Evolutionary conservation across 768 basidiomycete species (phyloP).

Genomic region (Mycena belliarum): DNA sequence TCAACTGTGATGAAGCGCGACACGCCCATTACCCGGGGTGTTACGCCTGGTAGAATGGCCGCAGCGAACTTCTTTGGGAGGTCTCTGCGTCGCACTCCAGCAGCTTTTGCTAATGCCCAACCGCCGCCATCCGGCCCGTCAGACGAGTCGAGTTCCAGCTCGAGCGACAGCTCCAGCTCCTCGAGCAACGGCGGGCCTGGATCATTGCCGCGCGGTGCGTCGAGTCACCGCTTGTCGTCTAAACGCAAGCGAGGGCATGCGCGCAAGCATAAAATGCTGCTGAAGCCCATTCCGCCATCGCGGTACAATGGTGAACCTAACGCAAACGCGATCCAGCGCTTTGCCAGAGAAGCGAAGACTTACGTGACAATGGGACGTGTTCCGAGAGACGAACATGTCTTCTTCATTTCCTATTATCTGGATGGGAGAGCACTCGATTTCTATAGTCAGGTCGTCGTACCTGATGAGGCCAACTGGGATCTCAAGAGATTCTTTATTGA

Average conservation of each 20-base stretch:
- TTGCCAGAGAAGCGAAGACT: not conserved
- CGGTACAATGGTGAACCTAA: not conserved
- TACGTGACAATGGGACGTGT: constrained; percentile 14
- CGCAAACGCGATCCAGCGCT: not conserved
- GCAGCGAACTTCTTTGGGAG: not conserved
- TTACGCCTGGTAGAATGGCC: not conserved
- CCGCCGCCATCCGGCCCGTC: not conserved
- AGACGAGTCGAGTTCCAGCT: not conserved
- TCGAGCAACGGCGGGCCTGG: not conserved
- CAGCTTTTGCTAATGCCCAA: too few species aligned
- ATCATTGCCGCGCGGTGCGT: not conserved
- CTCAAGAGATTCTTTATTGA: constrained; percentile 31
- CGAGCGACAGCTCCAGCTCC: not conserved
- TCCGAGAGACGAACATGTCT: constrained; percentile 12
- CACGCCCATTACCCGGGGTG: not conserved
- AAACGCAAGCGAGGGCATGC: not conserved
- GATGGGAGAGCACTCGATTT: constrained; percentile 30
- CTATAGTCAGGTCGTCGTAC: constrained; percentile 26
- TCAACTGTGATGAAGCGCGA: not conserved
- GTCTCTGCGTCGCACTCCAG: not conserved
- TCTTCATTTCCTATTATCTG: constrained; percentile 27
- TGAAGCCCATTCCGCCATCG: not conserved
- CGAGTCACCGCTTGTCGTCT: not conserved
- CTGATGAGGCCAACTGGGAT: constrained; percentile 21
- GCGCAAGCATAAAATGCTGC: not conserved